Percentiles rank a stretch among this genome's conserved stretches.
These are phyloP conservation scores for Lasiodiplodia hormozganensis DNA, from an alignment of 2,329 filamentous ascomycete species.

Conservation along the genomic window DNA sequence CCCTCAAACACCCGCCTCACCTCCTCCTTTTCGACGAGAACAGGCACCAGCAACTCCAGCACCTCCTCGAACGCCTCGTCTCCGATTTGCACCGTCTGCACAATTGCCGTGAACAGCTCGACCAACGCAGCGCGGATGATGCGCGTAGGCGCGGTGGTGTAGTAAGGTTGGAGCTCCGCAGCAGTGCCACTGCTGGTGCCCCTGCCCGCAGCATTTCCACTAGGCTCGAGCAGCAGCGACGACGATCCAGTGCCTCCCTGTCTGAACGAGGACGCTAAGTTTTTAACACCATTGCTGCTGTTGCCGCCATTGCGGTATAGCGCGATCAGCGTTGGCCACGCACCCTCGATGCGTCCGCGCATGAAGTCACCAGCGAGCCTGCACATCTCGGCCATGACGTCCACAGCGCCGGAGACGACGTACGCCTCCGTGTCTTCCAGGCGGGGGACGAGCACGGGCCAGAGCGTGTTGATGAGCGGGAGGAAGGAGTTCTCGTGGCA, in stretches of 20 bases:
- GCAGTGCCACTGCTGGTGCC: not conserved
- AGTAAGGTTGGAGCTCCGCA: constrained; percentile 41
- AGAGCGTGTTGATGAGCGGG: constrained; percentile 87
- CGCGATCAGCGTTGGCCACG: constrained; percentile 66
- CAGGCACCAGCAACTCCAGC: constrained; percentile 63
- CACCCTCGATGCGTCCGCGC: constrained; percentile 72
- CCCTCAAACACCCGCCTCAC: constrained; percentile 66
- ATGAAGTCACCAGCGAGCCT: constrained; percentile 81
- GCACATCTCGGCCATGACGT: constrained; percentile 73
- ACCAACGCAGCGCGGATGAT: constrained; percentile 71
- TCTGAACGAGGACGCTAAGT: not conserved
- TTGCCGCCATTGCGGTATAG: constrained; percentile 35
- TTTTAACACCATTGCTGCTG: not conserved
- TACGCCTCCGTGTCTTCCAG: constrained; percentile 72
- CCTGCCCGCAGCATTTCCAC: not conserved
- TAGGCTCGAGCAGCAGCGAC: not conserved
- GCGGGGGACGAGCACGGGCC: constrained; percentile 79
- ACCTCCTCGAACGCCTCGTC: constrained; percentile 74
- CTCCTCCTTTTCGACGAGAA: constrained; percentile 47
- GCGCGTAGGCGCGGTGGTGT: constrained; percentile 62
- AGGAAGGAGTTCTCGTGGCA: constrained; percentile 83
- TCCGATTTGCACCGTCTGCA: constrained; percentile 68
- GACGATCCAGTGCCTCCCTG: not conserved
- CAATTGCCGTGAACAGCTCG: constrained; percentile 65
- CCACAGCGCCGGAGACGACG: constrained; percentile 73